A percentile compares a stretch with the other conserved stretches of the same genome.
phyloP scores from a whole-genome alignment of 805 yeast species.

The Hanseniaspora lachancei region DNA sequence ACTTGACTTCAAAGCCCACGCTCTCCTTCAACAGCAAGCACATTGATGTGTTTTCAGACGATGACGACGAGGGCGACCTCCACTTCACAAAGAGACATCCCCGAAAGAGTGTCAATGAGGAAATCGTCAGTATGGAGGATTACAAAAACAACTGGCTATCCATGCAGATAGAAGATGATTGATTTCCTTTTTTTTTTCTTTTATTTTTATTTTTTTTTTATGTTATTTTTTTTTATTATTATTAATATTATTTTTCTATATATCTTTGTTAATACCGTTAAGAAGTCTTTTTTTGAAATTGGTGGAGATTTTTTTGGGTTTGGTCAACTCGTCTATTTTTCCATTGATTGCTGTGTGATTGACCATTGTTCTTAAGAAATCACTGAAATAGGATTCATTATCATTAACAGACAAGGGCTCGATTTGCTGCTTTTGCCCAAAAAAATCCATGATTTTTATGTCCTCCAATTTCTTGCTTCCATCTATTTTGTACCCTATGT shows the following conservation, averaged over 20 bases:
- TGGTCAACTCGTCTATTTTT: neutral
- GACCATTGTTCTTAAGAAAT: neutral
- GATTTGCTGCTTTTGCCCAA: slow-evolving; percentile 35
- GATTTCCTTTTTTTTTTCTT: slow-evolving; percentile 4
- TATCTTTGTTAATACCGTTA: neutral
- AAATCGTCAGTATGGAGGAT: slow-evolving; percentile 27
- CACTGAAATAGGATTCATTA: slow-evolving; percentile 9
- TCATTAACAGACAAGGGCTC: neutral
- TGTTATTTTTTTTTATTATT: no score
- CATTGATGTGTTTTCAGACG: slow-evolving; percentile 6
- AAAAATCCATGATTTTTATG: slow-evolving; percentile 79
- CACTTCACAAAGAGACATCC: slow-evolving; percentile 17
- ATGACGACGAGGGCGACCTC: neutral
- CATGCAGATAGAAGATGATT: slow-evolving; percentile 19
- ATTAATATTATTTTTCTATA: slow-evolving; percentile 9
- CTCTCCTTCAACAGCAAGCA: neutral
- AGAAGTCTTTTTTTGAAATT: neutral
- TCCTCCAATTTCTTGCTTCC: slow-evolving; percentile 44
- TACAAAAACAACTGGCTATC: slow-evolving; percentile 29
- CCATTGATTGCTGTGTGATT: neutral
- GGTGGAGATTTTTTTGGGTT: neutral
- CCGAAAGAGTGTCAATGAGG: slow-evolving; percentile 25
- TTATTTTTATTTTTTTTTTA: no score
- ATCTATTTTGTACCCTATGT: slow-evolving; percentile 86
- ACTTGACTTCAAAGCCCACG: neutral